Percentiles rank a stretch among this genome's conserved stretches.
Conservation (phyloP, 2,329 filamentous ascomycete species). For the Allantophomopsis cytisporea region DNA sequence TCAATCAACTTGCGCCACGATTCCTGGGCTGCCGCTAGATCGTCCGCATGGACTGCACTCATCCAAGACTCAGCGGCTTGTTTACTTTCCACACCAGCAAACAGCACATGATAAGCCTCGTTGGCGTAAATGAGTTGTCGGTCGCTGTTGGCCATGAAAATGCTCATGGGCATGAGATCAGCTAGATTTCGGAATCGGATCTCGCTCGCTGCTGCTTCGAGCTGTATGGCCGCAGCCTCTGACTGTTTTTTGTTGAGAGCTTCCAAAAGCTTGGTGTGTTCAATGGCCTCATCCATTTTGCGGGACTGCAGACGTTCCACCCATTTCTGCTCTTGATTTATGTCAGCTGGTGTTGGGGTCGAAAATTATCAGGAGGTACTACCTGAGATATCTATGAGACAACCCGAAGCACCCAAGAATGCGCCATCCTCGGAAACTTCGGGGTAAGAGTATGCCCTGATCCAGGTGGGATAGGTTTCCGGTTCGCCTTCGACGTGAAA, state of each 20-base stretch:
- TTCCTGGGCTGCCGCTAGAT: neutral
- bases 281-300: constrained; percentile 47
- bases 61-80: constrained; percentile 19
- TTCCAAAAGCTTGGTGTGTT: constrained; percentile 25
- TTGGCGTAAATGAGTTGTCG: constrained; percentile 61
- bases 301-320: constrained; percentile 62
- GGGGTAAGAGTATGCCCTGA: too few species aligned
- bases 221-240: constrained; percentile 14
- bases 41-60: neutral
- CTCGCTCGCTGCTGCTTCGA: constrained; percentile 37
- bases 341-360: constrained; percentile 40
- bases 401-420: constrained; percentile 20
- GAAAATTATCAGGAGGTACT: constrained; percentile 42
- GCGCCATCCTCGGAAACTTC: too few species aligned
- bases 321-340: constrained; percentile 58
- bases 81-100: constrained; percentile 20
- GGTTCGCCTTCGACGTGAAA: too few species aligned
- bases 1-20: constrained; percentile 31
- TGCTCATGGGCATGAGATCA: constrained; percentile 63
- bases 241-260: constrained; percentile 21
- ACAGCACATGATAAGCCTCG: constrained; percentile 46
- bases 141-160: constrained; percentile 53
- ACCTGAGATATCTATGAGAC: constrained; percentile 58
- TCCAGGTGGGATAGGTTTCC: too few species aligned
- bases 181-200: constrained; percentile 57